These are phyloP conservation scores for Talaromyces ruber DNA, from an alignment of 495 filamentous ascomycete species.

Conservation along the genomic window DNA sequence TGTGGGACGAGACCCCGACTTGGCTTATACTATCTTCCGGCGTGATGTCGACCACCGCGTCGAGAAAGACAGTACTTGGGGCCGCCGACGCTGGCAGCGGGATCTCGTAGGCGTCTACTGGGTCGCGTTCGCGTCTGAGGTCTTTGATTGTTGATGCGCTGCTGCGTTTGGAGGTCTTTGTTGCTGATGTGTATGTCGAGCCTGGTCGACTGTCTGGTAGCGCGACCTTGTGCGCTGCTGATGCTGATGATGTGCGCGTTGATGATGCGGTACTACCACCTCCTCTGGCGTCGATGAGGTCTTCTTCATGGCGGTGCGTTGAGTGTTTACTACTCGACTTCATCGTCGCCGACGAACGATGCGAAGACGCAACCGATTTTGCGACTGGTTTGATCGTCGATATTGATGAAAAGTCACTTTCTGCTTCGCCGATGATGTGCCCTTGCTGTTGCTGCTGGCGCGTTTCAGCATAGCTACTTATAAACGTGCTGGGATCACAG, in stretches of 20 bases:
- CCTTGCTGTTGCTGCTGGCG: conserved; percentile 16
- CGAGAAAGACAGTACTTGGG: conserved; percentile 11
- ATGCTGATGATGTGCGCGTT: too few species aligned
- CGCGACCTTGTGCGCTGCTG: conserved; percentile 21
- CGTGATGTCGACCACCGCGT: conserved; percentile 11
- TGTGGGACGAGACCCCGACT: neutral
- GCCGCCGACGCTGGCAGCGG: conserved; percentile 41
- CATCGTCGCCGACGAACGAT: neutral
- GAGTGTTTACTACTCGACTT: conserved; percentile 5
- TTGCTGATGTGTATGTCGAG: conserved; percentile 4
- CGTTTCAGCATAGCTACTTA: conserved; percentile 32
- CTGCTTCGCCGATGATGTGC: conserved; percentile 16
- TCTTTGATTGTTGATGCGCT: neutral
- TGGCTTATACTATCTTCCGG: conserved; percentile 2
- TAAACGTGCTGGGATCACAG: conserved; percentile 28
- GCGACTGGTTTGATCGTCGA: conserved; percentile 36
- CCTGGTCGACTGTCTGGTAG: conserved; percentile 18
- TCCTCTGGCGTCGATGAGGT: conserved; percentile 6
- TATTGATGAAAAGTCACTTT: conserved; percentile 26
- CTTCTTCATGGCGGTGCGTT: conserved; percentile 10
- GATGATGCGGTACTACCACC: neutral
- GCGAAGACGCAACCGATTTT: conserved; percentile 9
- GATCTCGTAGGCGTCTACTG: conserved; percentile 21
- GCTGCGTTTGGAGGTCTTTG: conserved; percentile 1
- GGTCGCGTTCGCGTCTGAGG: neutral